Evolutionary conservation across 495 filamentous ascomycete genomes (phyloP).

Genomic region (Annulohypoxylon stygium): DNA sequence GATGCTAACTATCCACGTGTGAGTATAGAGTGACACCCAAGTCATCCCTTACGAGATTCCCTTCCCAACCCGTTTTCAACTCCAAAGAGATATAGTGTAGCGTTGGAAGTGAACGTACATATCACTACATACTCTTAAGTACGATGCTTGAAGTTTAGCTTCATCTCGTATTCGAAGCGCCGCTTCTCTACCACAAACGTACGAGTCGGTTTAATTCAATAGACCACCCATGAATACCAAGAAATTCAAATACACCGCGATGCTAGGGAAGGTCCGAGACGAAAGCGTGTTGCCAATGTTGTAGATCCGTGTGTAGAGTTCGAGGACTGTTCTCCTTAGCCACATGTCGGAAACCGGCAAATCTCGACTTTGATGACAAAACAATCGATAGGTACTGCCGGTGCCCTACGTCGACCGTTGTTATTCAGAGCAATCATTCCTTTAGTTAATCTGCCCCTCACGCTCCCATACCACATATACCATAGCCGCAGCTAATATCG

Average conservation of each 20-base stretch:
- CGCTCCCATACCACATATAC: conserved; percentile 7
- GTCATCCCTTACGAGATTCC: not conserved
- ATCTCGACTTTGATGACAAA: not conserved
- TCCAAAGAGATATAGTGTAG: not conserved
- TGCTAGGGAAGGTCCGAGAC: not conserved
- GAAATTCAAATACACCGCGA: not conserved
- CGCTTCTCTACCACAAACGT: not conserved
- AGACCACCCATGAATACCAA: not conserved
- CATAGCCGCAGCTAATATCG: conserved; percentile 9
- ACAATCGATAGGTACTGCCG: not conserved
- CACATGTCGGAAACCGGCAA: not conserved
- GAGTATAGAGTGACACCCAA: not conserved
- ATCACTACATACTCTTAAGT: not conserved
- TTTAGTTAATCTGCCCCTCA: not conserved
- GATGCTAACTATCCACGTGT: not conserved
- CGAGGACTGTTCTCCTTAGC: not conserved
- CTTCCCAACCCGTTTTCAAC: not conserved
- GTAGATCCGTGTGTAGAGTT: too few relatives aligned
- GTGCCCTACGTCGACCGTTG: not conserved
- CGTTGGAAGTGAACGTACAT: not conserved
- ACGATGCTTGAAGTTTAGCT: not conserved
- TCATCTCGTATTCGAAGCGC: not conserved
- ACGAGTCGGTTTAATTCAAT: not conserved
- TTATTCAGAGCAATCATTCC: not conserved
- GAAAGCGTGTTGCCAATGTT: not conserved